Conservation (phyloP, 164 flowering plant genomes). For the Berberis vulgaris region DNA sequence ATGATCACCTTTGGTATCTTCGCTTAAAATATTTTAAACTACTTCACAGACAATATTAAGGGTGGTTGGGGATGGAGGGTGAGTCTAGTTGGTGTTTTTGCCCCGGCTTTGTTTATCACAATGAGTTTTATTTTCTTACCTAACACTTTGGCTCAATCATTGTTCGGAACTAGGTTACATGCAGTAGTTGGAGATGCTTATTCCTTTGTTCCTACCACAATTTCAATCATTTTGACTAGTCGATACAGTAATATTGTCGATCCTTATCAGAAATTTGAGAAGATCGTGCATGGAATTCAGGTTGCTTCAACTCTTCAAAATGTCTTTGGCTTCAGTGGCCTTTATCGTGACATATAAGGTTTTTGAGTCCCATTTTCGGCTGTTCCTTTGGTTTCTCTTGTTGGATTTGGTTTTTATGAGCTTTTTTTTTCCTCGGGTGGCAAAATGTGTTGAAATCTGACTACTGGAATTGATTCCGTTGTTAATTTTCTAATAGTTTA, state of each 20-base stretch:
- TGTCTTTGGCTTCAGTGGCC: slow-evolving; percentile 87
- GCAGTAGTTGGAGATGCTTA: slow-evolving; percentile 89
- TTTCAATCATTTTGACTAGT: slow-evolving; percentile 74
- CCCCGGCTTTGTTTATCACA: neutral
- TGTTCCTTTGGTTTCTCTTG: slow-evolving; percentile 76
- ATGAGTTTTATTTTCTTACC: too few relatives aligned
- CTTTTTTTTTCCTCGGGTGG: slow-evolving; percentile 50
- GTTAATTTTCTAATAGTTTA: slow-evolving; percentile 65
- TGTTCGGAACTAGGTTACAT: slow-evolving; percentile 85
- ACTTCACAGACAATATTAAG: neutral
- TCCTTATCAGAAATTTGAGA: slow-evolving; percentile 79
- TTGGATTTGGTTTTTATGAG: slow-evolving; percentile 84
- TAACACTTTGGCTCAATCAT: slow-evolving; percentile 66
- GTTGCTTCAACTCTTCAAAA: slow-evolving; percentile 86
- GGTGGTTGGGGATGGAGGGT: slow-evolving; percentile 1
- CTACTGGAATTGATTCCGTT: slow-evolving; percentile 64
- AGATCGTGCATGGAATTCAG: slow-evolving; percentile 78
- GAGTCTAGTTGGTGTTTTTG: neutral
- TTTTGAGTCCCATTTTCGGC: slow-evolving; percentile 85
- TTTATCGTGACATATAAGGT: slow-evolving; percentile 98
- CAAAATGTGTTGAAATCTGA: slow-evolving; percentile 88
- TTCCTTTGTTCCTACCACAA: slow-evolving; percentile 66
- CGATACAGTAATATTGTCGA: slow-evolving; percentile 55
- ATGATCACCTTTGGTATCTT: neutral
- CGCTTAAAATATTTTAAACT: neutral